These are phyloP conservation scores for Trichosporon ovoides DNA, from an alignment of 1,284 basidiomycete genomes.

Conservation along the genomic window DNA sequence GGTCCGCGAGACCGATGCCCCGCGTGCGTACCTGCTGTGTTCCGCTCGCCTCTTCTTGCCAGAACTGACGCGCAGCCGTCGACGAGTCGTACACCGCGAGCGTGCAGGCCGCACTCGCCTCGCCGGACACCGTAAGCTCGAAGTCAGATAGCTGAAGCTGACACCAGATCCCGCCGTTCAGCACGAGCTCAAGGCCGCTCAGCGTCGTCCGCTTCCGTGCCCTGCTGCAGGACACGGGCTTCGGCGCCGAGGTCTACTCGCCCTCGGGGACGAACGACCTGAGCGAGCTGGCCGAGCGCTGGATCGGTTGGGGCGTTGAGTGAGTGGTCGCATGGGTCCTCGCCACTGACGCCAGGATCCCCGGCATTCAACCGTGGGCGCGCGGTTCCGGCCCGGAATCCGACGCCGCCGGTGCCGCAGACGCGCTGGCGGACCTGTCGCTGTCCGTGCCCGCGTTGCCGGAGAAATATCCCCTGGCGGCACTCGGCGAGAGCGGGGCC, in stretches of 20 bases:
- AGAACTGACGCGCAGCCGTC: slow-evolving; percentile 5
- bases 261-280: slow-evolving; percentile 29
- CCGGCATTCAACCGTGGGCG: slow-evolving; percentile 39
- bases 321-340: slow-evolving; percentile 16
- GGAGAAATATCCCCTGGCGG: slow-evolving; percentile 36
- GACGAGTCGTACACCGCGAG: slow-evolving; percentile 7
- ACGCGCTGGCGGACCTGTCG: not conserved
- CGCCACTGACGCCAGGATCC: slow-evolving; percentile 26
- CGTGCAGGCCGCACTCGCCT: slow-evolving; percentile 14
- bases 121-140: slow-evolving; percentile 17
- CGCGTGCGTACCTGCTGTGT: not conserved
- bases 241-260: slow-evolving; percentile 46
- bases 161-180: slow-evolving; percentile 31
- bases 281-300: slow-evolving; percentile 42
- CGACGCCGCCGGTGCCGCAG: not conserved
- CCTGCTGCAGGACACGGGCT: slow-evolving; percentile 48
- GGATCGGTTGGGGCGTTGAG: slow-evolving; percentile 49
- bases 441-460: slow-evolving; percentile 18
- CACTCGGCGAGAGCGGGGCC: slow-evolving; percentile 23
- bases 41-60: not conserved
- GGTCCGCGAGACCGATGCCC: slow-evolving; percentile 34
- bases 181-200: slow-evolving; percentile 23
- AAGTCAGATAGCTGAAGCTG: not conserved
- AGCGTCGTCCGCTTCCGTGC: slow-evolving; percentile 42
- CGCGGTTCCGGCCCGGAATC: slow-evolving; percentile 1